phyloP scores from a whole-genome alignment of 345 rosid species.

The rapeseed (Brassica napus) region Da-Ae NC_063436.1:9701501-9702000 shows the following conservation, averaged over 20 bases:
- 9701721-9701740: constrained; percentile 14
- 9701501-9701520: constrained; percentile 45
- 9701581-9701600: constrained; percentile 19
- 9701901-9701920: background rate
- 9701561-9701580: constrained; percentile 19
- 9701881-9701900: constrained; percentile 8
- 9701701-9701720: constrained; percentile 23
- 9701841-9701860: constrained; percentile 10
- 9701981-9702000: background rate
- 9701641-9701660: background rate
- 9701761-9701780: constrained; percentile 28
- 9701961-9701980: background rate
- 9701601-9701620: constrained; percentile 31
- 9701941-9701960: constrained; percentile 15
- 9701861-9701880: constrained; percentile 12
- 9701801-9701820: constrained; percentile 38
- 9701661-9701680: background rate
- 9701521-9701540: constrained; percentile 12
- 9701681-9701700: constrained; percentile 23
- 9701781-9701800: constrained; percentile 21
- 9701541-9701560: background rate
- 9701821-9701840: constrained; percentile 16
- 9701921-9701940: constrained; percentile 7
- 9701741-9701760: background rate
- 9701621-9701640: constrained; percentile 14